Base-by-base conservation (phyloP, 116 monocot genomes). In the Zostera marina region DNA sequence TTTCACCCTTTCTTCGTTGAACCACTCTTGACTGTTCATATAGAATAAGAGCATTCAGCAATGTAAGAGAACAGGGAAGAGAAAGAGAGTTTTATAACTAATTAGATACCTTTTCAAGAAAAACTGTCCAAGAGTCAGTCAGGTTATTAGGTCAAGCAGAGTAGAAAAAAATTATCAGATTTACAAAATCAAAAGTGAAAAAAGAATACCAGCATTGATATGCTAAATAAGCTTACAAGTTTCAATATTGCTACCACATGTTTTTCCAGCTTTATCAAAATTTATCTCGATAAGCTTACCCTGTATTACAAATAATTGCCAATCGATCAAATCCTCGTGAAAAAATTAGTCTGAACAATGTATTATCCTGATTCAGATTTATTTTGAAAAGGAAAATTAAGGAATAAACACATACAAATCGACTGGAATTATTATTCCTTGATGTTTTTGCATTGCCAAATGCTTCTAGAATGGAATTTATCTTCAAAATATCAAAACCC, bases 371-470 rank as follows among this genome's bases (percentile, higher is more conserved):
- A 32, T 2, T 32, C 32, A 32, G 32, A 32, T 32, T 32, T 3
- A 32, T 32, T 32, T 5, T 32, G 32, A 2, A 32, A 32, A 5
- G 32, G 25, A 22, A 32, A 40, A 22, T 9, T 8, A 67, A 32
- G 32, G 2, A 5, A 32, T 32, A 32, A 59, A 12, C 17, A 32
- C 94, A 83, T 80, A 96, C 96, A 79, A 96, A 96, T 14, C 96
- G 89, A 76, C 96, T 96, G 41, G 96, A 96, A 68, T 96, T 96
- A 64, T 89, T 79, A 70, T 96, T 96, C 66, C 83, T 77, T 68
- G 73, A 58, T 42, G 96, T 96, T 73, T 89, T 96, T 68, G 96
- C 85, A 74, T 96, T 96, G 46, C 96, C 96, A 78, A 96, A 89
- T 52, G 96, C 89, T 72, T 96, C 96, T 61, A 96, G 75, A 53